Evolutionary conservation across 2,329 filamentous ascomycete species (phyloP).

Genomic region (Pseudocercospora fijiensis): DNA sequence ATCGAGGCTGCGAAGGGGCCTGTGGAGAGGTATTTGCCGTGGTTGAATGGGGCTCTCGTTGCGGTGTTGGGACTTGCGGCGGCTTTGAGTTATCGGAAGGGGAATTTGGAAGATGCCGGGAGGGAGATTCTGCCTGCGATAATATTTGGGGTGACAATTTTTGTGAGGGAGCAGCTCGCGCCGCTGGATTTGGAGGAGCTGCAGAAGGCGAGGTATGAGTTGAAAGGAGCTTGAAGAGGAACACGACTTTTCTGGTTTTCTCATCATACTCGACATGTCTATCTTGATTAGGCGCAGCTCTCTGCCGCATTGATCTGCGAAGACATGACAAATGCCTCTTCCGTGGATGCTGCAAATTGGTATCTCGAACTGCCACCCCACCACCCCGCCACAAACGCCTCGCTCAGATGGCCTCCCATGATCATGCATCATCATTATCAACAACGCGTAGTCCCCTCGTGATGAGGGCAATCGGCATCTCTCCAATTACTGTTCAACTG

Average conservation of each 20-base stretch:
- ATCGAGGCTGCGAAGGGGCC: constrained; percentile 43
- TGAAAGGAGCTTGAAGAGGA: constrained; percentile 63
- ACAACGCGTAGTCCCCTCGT: background rate
- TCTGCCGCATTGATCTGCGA: background rate
- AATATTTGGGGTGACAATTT: constrained; percentile 61
- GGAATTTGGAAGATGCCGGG: constrained; percentile 31
- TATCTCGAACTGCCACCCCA: constrained; percentile 5
- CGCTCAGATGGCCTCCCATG: constrained; percentile 16
- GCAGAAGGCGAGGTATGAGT: constrained; percentile 61
- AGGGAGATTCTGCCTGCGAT: constrained; percentile 47
- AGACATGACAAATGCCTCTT: constrained; percentile 1
- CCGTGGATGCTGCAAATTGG: constrained; percentile 4
- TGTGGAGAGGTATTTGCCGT: constrained; percentile 59
- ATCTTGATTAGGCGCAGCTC: background rate
- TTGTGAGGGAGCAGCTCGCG: constrained; percentile 65
- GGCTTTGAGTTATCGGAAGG: constrained; percentile 41
- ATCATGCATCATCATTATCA: constrained; percentile 7
- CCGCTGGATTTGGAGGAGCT: constrained; percentile 69
- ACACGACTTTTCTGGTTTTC: background rate
- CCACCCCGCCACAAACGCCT: constrained; percentile 17
- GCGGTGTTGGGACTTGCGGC: constrained; percentile 53
- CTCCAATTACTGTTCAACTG: constrained; percentile 54
- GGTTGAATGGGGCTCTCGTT: constrained; percentile 60
- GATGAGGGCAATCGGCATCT: background rate
- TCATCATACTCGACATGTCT: background rate